Evolutionary conservation across 139 green algal genomes (phyloP).

Genomic region (Chlorokybus atmophyticus): DNA sequence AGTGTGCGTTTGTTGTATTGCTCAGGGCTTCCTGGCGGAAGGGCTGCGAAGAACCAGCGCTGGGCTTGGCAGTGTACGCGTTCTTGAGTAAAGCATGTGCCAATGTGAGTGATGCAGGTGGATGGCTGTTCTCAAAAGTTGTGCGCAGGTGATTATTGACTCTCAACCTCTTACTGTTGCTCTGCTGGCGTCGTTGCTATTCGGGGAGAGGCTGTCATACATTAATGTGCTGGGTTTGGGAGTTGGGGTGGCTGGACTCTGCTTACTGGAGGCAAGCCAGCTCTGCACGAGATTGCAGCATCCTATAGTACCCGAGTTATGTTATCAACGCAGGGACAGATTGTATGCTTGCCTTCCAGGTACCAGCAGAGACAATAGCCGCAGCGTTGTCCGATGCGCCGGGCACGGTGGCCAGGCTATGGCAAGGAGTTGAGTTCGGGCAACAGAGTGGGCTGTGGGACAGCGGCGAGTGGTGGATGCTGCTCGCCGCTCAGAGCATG

Average conservation of each 20-base stretch:
- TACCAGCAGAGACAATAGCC: too few relatives aligned
- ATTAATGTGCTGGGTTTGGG: conserved; percentile 46
- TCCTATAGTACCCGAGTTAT: too few relatives aligned
- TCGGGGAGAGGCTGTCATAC: conserved; percentile 60
- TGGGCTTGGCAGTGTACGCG: conserved; percentile 55
- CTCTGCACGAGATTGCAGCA: too few relatives aligned
- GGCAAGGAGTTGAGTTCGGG: too few relatives aligned
- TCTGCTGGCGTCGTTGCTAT: conserved; percentile 77
- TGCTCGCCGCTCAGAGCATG: conserved; percentile 92
- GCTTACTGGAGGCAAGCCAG: conserved; percentile 73
- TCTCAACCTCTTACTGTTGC: conserved; percentile 90
- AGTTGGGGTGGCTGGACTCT: conserved; percentile 71
- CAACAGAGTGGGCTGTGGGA: conserved; percentile 39
- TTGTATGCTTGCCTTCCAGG: too few relatives aligned
- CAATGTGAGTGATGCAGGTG: too few relatives aligned
- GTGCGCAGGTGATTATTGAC: conserved; percentile 99
- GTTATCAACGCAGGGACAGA: background rate
- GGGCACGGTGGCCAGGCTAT: too few relatives aligned
- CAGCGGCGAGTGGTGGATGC: conserved; percentile 81
- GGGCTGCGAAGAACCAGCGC: conserved; percentile 68
- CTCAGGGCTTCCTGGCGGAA: background rate
- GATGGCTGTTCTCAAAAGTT: too few relatives aligned
- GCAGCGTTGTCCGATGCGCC: too few relatives aligned
- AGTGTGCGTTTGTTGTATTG: background rate
- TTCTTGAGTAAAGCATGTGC: too few relatives aligned